Conservation (phyloP, 208 protist genomes). For the Trypanosoma caninum region DNA sequence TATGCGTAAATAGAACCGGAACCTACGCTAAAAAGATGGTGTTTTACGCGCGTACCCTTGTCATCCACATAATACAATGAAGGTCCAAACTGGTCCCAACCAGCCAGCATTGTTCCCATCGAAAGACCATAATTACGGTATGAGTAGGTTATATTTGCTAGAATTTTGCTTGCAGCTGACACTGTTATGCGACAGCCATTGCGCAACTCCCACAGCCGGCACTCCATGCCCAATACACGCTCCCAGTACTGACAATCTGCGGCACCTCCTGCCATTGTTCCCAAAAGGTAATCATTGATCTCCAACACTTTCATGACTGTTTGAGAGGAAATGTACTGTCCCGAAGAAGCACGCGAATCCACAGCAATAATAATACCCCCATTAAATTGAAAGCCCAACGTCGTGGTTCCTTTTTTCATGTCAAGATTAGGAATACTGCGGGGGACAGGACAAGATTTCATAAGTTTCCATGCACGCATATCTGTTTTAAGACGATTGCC, state of each 20-base stretch:
- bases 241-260: slow-evolving; percentile 99
- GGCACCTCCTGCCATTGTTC: slow-evolving; percentile 99
- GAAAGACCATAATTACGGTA: slow-evolving; percentile 98
- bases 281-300: slow-evolving; percentile 99
- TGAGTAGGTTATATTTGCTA: slow-evolving; percentile 98
- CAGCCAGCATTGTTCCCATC: slow-evolving; percentile 98
- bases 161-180: slow-evolving; percentile 98
- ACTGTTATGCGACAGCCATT: slow-evolving; percentile 98
- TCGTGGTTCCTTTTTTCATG: slow-evolving; percentile 98
- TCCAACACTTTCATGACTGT: slow-evolving; percentile 99
- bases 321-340: slow-evolving; percentile 98
- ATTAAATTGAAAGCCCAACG: slow-evolving; percentile 98
- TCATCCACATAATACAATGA: slow-evolving; percentile 99
- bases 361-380: slow-evolving; percentile 98
- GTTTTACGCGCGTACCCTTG: slow-evolving; percentile 98
- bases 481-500: slow-evolving; percentile 56
- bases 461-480: slow-evolving; percentile 71
- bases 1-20: slow-evolving; percentile 99
- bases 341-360: slow-evolving; percentile 98
- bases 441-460: slow-evolving; percentile 72
- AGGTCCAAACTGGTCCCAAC: slow-evolving; percentile 97
- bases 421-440: slow-evolving; percentile 80
- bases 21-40: slow-evolving; percentile 98
- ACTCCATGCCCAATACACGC: slow-evolving; percentile 95
- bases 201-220: slow-evolving; percentile 92